Evolutionary conservation across 2,329 filamentous ascomycete species (phyloP), one percentile per base, ranked within the genome.

Genomic region (Xylaria sp.): DNA sequence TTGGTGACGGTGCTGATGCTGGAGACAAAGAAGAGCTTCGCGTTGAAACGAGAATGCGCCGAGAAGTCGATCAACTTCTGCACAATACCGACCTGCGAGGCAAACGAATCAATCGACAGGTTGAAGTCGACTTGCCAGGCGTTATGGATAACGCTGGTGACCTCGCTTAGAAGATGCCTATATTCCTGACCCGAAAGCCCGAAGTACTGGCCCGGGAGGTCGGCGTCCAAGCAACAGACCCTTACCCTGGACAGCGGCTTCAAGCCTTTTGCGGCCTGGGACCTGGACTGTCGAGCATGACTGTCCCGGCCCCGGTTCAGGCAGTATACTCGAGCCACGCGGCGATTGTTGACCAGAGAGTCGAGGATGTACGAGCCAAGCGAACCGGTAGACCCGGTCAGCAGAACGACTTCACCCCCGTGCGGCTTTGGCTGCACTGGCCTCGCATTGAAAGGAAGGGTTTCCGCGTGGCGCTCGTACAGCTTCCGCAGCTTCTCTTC

Each of bases 91-190:
- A 63, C 37, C 9, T 61, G 59, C 11, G 26, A 41, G 1, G 20
- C 16, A 34, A 62, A 63, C 1, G 62, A 61, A 4, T 59, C 47
- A 3, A 62, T 42, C 1, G 57, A 56, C 8, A 56, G 57, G 43
- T 66, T 64, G 45, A 66, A 64, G 53, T 64, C 52, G 20, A 64
- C 61, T 21, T 54, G 47, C 62, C 59, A 64, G 7, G 62, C 59
- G 11, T 47, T 55, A 24, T 66, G 63, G 7, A 64, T 49, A 7
- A 63, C 38, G 4, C 48, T 34, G 1, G 56, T 61, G n/a, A 59
- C 57, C 1, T 51, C 16, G 1, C 34, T 16, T 0, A 61, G 50
- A 2, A 66, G 48, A 21, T 46, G 19, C 22, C 18, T 57, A 51
- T 63, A 64, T 0, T 2, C n/a, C 11, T 39, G 2, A 1, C 9